These are phyloP conservation scores for Spizellomyces sp. DNA, from an alignment of 192 early-diverging fungal species.

Conservation along the genomic window DNA sequence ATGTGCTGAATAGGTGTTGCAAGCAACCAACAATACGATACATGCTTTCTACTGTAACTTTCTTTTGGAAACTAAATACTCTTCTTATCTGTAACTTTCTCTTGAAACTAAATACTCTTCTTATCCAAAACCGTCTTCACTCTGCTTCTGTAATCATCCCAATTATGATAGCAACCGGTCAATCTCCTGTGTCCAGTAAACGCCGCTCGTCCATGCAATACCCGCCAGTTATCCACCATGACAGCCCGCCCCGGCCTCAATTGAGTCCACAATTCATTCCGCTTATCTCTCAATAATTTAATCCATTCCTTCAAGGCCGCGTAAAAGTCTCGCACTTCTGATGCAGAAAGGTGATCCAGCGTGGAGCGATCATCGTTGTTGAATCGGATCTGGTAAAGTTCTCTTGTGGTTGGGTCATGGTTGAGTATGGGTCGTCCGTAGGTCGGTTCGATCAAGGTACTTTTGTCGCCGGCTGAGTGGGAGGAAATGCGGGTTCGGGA, in stretches of 20 bases:
- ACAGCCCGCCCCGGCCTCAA: conserved; percentile 70
- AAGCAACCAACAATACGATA: no score
- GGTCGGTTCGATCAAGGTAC: conserved; percentile 63
- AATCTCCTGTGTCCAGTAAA: conserved; percentile 75
- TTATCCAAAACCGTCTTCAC: conserved; percentile 38
- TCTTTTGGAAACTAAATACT: not conserved
- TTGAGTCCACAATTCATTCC: conserved; percentile 68
- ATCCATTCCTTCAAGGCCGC: conserved; percentile 72
- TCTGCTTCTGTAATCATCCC: conserved; percentile 73
- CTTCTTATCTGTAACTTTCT: conserved; percentile 23
- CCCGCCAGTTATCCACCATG: conserved; percentile 85
- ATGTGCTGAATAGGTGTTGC: no score
- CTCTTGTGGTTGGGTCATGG: conserved; percentile 34
- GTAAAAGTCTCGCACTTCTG: conserved; percentile 64
- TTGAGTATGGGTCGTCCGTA: conserved; percentile 66
- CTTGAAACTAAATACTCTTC: not conserved
- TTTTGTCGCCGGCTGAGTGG: conserved; percentile 75
- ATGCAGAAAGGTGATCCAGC: conserved; percentile 40
- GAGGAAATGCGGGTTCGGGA: conserved; percentile 60
- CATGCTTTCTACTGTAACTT: no score
- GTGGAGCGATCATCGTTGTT: conserved; percentile 83
- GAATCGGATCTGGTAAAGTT: conserved; percentile 73
- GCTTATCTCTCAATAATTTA: conserved; percentile 48
- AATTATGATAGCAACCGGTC: conserved; percentile 70
- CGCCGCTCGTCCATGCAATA: conserved; percentile 72